phyloP scores from a whole-genome alignment of 2,329 filamentous ascomycete species.

The Amauroascus verrucosus region DNA sequence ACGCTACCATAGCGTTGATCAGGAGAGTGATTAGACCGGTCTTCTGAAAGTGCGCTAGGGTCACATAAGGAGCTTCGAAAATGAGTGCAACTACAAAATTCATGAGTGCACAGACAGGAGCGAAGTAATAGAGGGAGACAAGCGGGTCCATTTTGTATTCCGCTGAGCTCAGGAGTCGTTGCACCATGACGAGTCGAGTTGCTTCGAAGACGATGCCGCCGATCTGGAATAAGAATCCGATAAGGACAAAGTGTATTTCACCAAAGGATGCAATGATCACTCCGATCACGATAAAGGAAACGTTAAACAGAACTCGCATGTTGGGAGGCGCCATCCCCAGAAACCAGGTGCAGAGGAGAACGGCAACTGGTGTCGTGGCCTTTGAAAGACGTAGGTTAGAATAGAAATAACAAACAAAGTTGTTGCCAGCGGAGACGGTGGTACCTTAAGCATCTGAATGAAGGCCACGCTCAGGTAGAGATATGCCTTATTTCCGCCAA shows the following conservation, averaged over 20 bases:
- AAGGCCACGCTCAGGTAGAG: constrained; percentile 92
- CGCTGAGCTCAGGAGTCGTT: constrained; percentile 64
- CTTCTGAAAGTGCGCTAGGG: constrained; percentile 54
- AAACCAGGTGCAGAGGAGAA: constrained; percentile 78
- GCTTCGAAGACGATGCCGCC: constrained; percentile 73
- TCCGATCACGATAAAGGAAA: constrained; percentile 88
- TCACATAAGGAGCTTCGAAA: constrained; percentile 57
- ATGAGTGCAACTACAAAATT: constrained; percentile 61
- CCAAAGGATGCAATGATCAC: constrained; percentile 90
- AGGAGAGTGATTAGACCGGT: constrained; percentile 58
- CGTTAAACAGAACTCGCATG: constrained; percentile 79
- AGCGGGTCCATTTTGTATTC: constrained; percentile 84
- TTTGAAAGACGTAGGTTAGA: constrained; percentile 27
- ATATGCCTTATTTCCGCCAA: constrained; percentile 93
- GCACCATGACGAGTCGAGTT: constrained; percentile 72
- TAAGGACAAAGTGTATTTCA: constrained; percentile 74
- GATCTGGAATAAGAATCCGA: constrained; percentile 59
- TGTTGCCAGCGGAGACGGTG: constrained; percentile 8
- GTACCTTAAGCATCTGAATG: constrained; percentile 97
- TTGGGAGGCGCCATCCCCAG: constrained; percentile 77
- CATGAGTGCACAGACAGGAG: constrained; percentile 71
- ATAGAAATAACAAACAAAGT: not conserved
- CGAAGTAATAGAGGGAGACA: constrained; percentile 82
- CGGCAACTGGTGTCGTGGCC: constrained; percentile 91
- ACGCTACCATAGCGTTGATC: constrained; percentile 67